A percentile compares a stretch with the other conserved stretches of the same genome.
phyloP scores from a whole-genome alignment of 805 yeast genomes.

The Candida mattraensis region DNA sequence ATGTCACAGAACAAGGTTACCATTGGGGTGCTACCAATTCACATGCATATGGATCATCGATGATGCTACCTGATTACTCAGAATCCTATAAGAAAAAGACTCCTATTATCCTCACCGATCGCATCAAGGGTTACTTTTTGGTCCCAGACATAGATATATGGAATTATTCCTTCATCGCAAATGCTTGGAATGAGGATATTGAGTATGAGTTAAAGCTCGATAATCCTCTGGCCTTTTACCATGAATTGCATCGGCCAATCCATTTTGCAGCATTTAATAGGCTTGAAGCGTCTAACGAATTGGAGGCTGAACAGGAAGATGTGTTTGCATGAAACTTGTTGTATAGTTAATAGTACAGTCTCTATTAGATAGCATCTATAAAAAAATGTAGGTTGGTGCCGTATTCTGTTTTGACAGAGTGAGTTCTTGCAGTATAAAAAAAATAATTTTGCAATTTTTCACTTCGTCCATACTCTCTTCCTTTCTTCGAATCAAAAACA shows the following conservation, averaged over 20 bases:
- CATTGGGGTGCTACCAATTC: constrained; percentile 73
- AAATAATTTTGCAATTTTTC: constrained; percentile 5
- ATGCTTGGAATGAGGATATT: constrained; percentile 69
- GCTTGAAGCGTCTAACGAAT: constrained; percentile 49
- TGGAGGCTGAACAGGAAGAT: constrained; percentile 70
- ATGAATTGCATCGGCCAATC: constrained; percentile 82
- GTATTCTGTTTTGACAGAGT: constrained; percentile 5
- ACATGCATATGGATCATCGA: constrained; percentile 53
- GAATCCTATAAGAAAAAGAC: constrained; percentile 57
- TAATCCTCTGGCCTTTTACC: constrained; percentile 78
- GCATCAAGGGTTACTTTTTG: constrained; percentile 76
- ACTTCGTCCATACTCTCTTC: constrained; percentile 6
- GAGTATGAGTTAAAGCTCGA: constrained; percentile 68
- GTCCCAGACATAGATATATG: constrained; percentile 85
- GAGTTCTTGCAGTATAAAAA: constrained; percentile 6
- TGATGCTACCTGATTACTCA: constrained; percentile 71
- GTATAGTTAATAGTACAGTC: too few species aligned
- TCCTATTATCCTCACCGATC: constrained; percentile 73
- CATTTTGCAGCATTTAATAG: constrained; percentile 80
- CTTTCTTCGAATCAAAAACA: constrained; percentile 55
- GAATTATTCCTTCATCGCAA: constrained; percentile 90
- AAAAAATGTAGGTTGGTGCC: constrained; percentile 4
- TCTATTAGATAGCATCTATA: too few species aligned
- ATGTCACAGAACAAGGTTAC: constrained; percentile 61
- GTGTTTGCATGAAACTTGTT: constrained; percentile 55